phyloP scores from a whole-genome alignment of 768 basidiomycete species.

The Podaxis pistillaris region DNA sequence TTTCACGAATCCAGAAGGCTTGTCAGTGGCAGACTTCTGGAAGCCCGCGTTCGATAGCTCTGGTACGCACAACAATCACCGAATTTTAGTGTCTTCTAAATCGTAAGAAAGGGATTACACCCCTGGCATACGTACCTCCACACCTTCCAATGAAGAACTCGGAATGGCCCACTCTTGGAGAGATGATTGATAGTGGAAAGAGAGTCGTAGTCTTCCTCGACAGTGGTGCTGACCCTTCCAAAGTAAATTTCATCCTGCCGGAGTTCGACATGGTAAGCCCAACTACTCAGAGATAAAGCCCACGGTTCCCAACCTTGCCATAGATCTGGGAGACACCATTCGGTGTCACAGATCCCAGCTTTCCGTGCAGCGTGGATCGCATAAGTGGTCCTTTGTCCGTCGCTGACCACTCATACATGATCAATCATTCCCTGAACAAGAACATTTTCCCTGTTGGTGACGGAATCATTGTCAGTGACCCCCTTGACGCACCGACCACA shows the following conservation, averaged over 20 bases:
- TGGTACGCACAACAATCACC: slow-evolving; percentile 29
- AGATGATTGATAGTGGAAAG: slow-evolving; percentile 58
- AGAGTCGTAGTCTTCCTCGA: slow-evolving; percentile 66
- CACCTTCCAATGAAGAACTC: slow-evolving; percentile 37
- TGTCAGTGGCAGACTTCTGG: slow-evolving; percentile 47
- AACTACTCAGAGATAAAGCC: neutral
- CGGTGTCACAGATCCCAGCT: slow-evolving; percentile 43
- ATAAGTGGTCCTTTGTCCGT: slow-evolving; percentile 45
- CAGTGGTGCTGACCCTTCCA: slow-evolving; percentile 36
- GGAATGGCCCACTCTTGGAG: slow-evolving; percentile 64
- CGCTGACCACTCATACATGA: slow-evolving; percentile 54
- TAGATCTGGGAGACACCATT: slow-evolving; percentile 63
- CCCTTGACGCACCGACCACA: slow-evolving; percentile 33
- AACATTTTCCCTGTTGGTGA: slow-evolving; percentile 36
- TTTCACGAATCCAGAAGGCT: slow-evolving; percentile 64
- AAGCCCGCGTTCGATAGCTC: slow-evolving; percentile 50
- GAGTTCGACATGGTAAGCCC: slow-evolving; percentile 53
- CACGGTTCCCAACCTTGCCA: neutral
- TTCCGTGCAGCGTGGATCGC: slow-evolving; percentile 55
- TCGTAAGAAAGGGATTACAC: slow-evolving; percentile 34
- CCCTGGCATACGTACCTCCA: slow-evolving; percentile 51
- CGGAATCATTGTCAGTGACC: slow-evolving; percentile 39
- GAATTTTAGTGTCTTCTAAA: neutral
- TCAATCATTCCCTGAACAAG: slow-evolving; percentile 57
- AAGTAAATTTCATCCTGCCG: slow-evolving; percentile 51